A percentile compares a stretch with the other conserved stretches of the same genome.
phyloP scores from a whole-genome alignment of 441 rosid species.

The Euphorbia corollata region DNA sequence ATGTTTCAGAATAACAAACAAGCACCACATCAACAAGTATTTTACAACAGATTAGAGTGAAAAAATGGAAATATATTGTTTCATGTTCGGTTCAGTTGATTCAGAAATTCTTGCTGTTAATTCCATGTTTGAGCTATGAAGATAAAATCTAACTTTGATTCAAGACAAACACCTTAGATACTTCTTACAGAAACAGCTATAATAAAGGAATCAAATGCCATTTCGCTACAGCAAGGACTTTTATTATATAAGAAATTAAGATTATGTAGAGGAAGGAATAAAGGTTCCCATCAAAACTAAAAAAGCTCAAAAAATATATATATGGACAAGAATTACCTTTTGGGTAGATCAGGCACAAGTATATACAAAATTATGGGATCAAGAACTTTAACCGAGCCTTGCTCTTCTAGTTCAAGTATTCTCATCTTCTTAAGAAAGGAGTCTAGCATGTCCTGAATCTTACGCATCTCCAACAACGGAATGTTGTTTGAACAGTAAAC shows the following conservation, averaged over 20 bases:
- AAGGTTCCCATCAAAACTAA: background rate
- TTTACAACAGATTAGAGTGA: background rate
- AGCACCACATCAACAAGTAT: background rate
- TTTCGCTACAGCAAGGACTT: background rate
- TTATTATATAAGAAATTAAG: background rate
- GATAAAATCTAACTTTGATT: background rate
- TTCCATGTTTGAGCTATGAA: background rate
- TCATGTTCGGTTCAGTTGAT: background rate
- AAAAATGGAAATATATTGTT: background rate
- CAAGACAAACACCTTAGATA: background rate
- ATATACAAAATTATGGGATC: slow-evolving; percentile 60
- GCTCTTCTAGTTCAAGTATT: slow-evolving; percentile 27
- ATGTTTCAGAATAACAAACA: background rate
- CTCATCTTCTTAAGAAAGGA: slow-evolving; percentile 41
- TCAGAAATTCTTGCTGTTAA: background rate
- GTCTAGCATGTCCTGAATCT: slow-evolving; percentile 53
- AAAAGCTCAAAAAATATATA: too few species aligned
- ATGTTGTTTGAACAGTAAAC: slow-evolving; percentile 62
- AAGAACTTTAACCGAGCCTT: slow-evolving; percentile 25
- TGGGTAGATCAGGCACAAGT: slow-evolving; percentile 79
- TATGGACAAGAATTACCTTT: slow-evolving; percentile 42
- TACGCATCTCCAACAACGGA: slow-evolving; percentile 46
- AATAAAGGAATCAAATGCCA: background rate
- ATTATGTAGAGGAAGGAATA: background rate
- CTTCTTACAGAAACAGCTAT: background rate